Percentiles rank a stretch among this genome's conserved stretches.
Conservation (phyloP, 208 protist genomes). For the Acanthamoeba castellanii region DNA sequence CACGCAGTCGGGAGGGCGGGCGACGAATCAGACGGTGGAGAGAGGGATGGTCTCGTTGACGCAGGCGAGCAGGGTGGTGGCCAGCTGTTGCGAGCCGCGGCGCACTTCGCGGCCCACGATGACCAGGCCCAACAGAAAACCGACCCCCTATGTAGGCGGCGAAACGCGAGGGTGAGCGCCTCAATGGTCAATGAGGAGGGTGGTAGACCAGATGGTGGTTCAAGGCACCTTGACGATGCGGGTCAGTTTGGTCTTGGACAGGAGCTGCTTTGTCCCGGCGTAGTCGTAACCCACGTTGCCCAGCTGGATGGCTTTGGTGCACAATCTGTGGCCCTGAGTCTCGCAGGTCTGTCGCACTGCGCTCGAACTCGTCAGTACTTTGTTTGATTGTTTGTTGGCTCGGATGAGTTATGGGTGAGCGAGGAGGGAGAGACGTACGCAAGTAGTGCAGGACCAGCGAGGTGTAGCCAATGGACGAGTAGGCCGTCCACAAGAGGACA, state of each 20-base stretch:
- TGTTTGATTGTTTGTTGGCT: too few species aligned
- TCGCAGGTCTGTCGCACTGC: slow-evolving; percentile 8
- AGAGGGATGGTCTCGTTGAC: not conserved
- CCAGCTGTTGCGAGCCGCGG: not conserved
- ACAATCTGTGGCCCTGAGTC: not conserved
- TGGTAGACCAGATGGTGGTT: too few species aligned
- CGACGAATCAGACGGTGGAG: too few species aligned
- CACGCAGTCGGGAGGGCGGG: too few species aligned
- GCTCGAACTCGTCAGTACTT: too few species aligned
- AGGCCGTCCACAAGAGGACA: not conserved
- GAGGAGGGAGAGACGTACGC: not conserved
- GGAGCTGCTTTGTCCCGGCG: not conserved
- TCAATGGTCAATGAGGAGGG: too few species aligned
- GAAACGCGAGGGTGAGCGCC: too few species aligned
- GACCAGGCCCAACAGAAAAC: not conserved
- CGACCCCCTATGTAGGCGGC: not conserved
- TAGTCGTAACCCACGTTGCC: slow-evolving; percentile 52
- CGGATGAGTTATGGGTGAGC: not conserved
- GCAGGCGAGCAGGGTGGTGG: not conserved
- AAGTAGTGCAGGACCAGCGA: slow-evolving; percentile 16
- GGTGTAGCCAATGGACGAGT: slow-evolving; percentile 50
- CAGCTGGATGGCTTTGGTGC: not conserved
- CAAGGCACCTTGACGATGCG: not conserved
- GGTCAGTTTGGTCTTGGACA: not conserved
- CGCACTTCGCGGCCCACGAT: not conserved